Base-by-base conservation (phyloP, 169 alveolate genomes). In the Plasmodium blacklocki region DNA sequence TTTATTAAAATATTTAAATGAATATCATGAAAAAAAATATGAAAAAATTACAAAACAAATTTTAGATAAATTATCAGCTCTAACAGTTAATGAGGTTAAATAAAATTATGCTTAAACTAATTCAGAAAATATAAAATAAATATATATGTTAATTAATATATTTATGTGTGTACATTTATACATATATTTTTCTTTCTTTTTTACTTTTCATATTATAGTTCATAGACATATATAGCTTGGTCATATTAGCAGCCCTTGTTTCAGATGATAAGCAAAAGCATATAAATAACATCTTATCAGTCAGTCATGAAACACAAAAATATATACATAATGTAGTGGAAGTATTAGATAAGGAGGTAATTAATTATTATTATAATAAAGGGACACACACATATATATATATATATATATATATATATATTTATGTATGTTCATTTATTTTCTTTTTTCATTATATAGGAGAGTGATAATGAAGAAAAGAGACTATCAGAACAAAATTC, bases 261-360 rank as follows among this genome's bases (percentile, higher is more conserved):
- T 80, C 90, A 32, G 90, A 80, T 68, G 90, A 80, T 39, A 80
- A 80, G 18, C 90, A 80, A 68, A 80, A 58, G 19, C 90, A 80
- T 49, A 68, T 80, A 80, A 80, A 66, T 68, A 80, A 70, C 49
- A 80, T 80, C 58, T 54, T 80, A 62, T 62, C 90, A 18, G 78
- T 80, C 58, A 80, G 64, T n/a, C 90, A 80, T 80, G 90, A 80
- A 68, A 80, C 90, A 9, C 90, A 80, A 68, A 80, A 80, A 68
- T 80, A 80, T 68, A 80, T 80, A 80, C 90, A 80, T 39, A 66
- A 50, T 47, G 70, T 80, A 56, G 83, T 80, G 47, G 90, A 80
- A 72, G 9, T 26, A 58, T 29, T 80, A 62, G 90, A 80, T 29
- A 80, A 80, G 59, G 83, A 67, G 83, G 90, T 80, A 80, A 52